A percentile compares a stretch with the other conserved stretches of the same genome.
Evolutionary conservation across 2,329 filamentous ascomycete genomes (phyloP).

Genomic region (Colletotrichum lini): DNA sequence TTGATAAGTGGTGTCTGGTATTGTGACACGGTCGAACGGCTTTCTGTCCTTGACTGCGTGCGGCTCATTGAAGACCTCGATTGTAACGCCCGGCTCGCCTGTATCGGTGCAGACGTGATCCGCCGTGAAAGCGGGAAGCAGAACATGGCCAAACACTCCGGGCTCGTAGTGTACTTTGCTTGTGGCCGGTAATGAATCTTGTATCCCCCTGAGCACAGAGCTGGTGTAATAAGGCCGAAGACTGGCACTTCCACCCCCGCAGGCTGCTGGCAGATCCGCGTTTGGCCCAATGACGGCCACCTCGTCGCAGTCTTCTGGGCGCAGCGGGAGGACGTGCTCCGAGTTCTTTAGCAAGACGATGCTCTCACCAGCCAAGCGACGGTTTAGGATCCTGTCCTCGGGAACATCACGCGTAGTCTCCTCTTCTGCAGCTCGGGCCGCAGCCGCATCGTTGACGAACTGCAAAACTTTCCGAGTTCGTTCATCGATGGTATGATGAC

Average conservation of each 20-base stretch:
- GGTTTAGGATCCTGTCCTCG: slow-evolving; percentile 74
- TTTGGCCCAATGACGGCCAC: slow-evolving; percentile 71
- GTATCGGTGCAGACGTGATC: slow-evolving; percentile 63
- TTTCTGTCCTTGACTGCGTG: slow-evolving; percentile 62
- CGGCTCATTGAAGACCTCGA: slow-evolving; percentile 74
- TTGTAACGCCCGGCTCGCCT: slow-evolving; percentile 72
- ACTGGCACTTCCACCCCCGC: slow-evolving; percentile 77
- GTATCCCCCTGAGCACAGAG: slow-evolving; percentile 80
- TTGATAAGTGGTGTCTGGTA: slow-evolving; percentile 64
- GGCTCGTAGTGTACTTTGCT: slow-evolving; percentile 63
- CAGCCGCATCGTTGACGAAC: slow-evolving; percentile 69
- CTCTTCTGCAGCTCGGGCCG: slow-evolving; percentile 66
- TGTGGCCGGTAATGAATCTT: slow-evolving; percentile 59
- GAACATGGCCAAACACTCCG: slow-evolving; percentile 75
- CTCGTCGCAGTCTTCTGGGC: slow-evolving; percentile 62
- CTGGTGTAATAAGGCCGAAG: slow-evolving; percentile 76
- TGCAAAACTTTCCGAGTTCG: slow-evolving; percentile 70
- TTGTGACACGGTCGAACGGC: slow-evolving; percentile 63
- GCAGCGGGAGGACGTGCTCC: slow-evolving; percentile 72
- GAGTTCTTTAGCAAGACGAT: slow-evolving; percentile 84
- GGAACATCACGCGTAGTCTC: slow-evolving; percentile 70
- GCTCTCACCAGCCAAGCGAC: slow-evolving; percentile 76
- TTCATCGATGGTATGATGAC: slow-evolving; percentile 68
- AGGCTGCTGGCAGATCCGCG: slow-evolving; percentile 68
- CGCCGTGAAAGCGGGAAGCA: slow-evolving; percentile 69